Evolutionary conservation across 1,284 basidiomycete species (phyloP), one percentile per base, ranked within the genome.

Genomic region (Wallemia hederae): DNA sequence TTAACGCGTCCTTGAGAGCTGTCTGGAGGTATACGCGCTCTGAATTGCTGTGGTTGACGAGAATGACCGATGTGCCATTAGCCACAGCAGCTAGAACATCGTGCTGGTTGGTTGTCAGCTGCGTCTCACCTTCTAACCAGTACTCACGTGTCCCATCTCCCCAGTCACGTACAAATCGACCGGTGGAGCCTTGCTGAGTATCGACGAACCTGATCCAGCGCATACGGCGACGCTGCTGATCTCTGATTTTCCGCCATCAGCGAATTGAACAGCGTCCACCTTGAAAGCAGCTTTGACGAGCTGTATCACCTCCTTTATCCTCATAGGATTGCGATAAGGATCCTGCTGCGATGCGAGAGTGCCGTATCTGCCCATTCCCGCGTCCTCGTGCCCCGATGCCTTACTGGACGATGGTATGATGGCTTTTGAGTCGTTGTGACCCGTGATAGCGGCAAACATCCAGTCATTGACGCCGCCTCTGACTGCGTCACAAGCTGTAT

Each of bases 141-240:
- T 24, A 62, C 62, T 59, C 33, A 63, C 56, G 56, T 58, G 56
- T 28, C 25, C 24, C 56, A 58, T 58, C 61, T 91, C 88, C n/a
- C 88, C 88, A 0, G 88, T 92, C 65, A 88, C 76, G 69, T 85
- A 85, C 26, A 88, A 76, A 69, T 91, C 85, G 55, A 85, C 85
- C 29, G 56, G 78, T 71, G 61, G 78, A 75, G 59, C 78, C 80
- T 49, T 75, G 25, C 56, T 69, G 39, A 92, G 76, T 70, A 88
- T 74, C 55, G 81, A 80, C 1, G 78, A 83, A 59, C 86, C 87
- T 24, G 82, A 81, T 27, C 87, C 87, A 28, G 86, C 87, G 69
- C 87, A 90, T 62, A 92, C 80, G 58, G 84, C 86, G 61, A 90
- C 77, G 27, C 66, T 66, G 15, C 24, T 26, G 56, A 58, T 26